Evolutionary conservation across 1,284 basidiomycete genomes (phyloP).

Genomic region (Ustilago trichophora): DNA sequence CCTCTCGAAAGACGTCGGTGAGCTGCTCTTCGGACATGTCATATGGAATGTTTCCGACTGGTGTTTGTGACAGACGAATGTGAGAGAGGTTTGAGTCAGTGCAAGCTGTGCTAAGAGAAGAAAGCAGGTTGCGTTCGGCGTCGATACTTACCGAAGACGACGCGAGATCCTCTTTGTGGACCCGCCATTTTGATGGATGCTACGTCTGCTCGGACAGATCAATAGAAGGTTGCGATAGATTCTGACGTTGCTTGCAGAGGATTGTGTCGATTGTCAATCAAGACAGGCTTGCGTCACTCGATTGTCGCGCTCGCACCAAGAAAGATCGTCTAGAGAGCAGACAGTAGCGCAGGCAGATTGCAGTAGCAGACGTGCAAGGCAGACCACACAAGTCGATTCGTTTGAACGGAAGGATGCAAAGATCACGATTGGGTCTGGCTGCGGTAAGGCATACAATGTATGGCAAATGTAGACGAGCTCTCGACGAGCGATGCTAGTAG

Average conservation of each 20-base stretch:
- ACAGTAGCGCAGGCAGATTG: slow-evolving; percentile 1
- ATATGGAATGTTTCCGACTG: slow-evolving; percentile 66
- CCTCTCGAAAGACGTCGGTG: slow-evolving; percentile 62
- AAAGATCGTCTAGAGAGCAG: not conserved
- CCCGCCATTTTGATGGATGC: slow-evolving; percentile 25
- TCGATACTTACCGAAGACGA: slow-evolving; percentile 39
- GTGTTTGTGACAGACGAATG: not conserved
- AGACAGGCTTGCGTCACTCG: not conserved
- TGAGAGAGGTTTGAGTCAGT: not conserved
- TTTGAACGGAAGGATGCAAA: slow-evolving; percentile 6
- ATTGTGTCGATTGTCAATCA: not conserved
- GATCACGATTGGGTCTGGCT: slow-evolving; percentile 2
- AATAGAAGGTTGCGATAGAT: not conserved
- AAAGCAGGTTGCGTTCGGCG: too few relatives aligned
- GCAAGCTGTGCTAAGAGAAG: too few relatives aligned
- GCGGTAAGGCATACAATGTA: slow-evolving; percentile 5
- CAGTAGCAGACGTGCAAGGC: slow-evolving; percentile 9
- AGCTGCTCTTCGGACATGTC: slow-evolving; percentile 66
- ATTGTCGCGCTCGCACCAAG: slow-evolving; percentile 3
- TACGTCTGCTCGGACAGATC: not conserved
- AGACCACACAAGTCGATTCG: slow-evolving; percentile 16
- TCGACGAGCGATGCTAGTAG: too few relatives aligned
- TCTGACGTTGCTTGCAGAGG: not conserved
- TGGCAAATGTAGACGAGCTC: too few relatives aligned
- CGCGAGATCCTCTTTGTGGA: slow-evolving; percentile 46